These are phyloP conservation scores for Chloranthus sessilifolius DNA, from an alignment of 164 flowering plant genomes.

Conservation along the genomic window DNA sequence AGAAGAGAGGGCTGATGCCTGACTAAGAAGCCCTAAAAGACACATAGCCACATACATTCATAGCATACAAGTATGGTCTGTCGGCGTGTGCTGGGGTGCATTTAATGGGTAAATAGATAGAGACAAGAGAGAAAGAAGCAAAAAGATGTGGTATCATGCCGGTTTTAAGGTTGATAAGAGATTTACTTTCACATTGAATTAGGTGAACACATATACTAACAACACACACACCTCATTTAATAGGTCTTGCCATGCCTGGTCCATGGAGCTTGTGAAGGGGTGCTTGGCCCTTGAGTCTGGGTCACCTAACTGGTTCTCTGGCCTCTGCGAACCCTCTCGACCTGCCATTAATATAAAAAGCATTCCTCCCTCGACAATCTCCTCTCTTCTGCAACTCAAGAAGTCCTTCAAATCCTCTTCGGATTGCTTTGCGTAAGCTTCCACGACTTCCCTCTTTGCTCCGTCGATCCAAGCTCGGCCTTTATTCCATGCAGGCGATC, in stretches of 20 bases:
- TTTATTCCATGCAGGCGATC: slow-evolving; percentile 32
- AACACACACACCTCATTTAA: slow-evolving; percentile 25
- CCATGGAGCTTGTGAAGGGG: slow-evolving; percentile 39
- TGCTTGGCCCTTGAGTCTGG: slow-evolving; percentile 39
- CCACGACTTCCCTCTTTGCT: slow-evolving; percentile 35
- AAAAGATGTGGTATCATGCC: slow-evolving; percentile 13
- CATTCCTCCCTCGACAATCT: slow-evolving; percentile 31
- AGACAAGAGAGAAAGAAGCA: slow-evolving; percentile 12
- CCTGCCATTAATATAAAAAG: slow-evolving; percentile 38
- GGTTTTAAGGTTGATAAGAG: slow-evolving; percentile 14
- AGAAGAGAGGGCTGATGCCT: not conserved
- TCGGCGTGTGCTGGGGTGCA: slow-evolving; percentile 6
- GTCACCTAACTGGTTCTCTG: slow-evolving; percentile 33
- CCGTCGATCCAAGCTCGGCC: slow-evolving; percentile 43
- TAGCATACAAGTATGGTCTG: too few species aligned
- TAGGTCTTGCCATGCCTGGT: slow-evolving; percentile 42
- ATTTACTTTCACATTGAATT: slow-evolving; percentile 19
- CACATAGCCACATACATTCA: slow-evolving; percentile 5
- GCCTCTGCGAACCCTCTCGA: slow-evolving; percentile 18
- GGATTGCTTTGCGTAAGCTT: slow-evolving; percentile 35
- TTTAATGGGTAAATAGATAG: slow-evolving; percentile 9
- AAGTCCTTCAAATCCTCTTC: slow-evolving; percentile 33
- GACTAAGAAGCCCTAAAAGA: not conserved
- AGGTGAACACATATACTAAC: not conserved
- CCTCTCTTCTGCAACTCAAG: slow-evolving; percentile 30